Percentiles rank a stretch among this genome's conserved stretches.
Evolutionary conservation across 208 protist genomes (phyloP).

Genomic region (Jaenimonas drosophilae): DNA sequence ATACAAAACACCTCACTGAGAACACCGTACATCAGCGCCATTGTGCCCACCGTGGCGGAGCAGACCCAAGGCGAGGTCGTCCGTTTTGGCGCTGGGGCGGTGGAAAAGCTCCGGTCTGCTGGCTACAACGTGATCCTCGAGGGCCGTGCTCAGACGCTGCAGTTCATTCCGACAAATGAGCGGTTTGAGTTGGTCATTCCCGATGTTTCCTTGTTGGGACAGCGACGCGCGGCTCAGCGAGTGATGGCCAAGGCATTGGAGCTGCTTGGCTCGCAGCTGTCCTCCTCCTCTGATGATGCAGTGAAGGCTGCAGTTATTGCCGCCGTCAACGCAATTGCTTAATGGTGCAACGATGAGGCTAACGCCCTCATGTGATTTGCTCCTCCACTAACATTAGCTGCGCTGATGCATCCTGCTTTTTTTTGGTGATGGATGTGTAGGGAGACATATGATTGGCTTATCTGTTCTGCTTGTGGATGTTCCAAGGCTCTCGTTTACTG

Average conservation of each 20-base stretch:
- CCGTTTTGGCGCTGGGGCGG: constrained; percentile 53
- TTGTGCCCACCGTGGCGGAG: constrained; percentile 83
- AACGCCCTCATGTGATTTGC: too few species aligned
- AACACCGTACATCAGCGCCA: constrained; percentile 53
- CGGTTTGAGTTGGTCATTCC: constrained; percentile 86
- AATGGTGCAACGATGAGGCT: too few species aligned
- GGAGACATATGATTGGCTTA: too few species aligned
- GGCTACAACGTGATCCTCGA: constrained; percentile 89
- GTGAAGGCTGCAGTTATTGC: constrained; percentile 10
- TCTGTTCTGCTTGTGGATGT: too few species aligned
- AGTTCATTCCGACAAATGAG: constrained; percentile 72
- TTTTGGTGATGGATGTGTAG: too few species aligned
- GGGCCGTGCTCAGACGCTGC: constrained; percentile 81
- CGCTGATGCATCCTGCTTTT: not conserved
- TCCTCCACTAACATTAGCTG: not conserved
- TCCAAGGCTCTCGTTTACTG: too few species aligned
- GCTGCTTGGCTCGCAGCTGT: constrained; percentile 14
- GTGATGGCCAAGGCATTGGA: constrained; percentile 72
- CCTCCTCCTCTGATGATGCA: constrained; percentile 13
- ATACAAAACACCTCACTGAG: constrained; percentile 88
- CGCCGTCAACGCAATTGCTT: too few species aligned
- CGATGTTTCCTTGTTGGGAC: constrained; percentile 56
- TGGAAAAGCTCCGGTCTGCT: constrained; percentile 52
- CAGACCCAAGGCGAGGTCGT: constrained; percentile 90
- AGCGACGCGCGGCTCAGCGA: constrained; percentile 83